Base-by-base conservation (phyloP, 1,139 yeast genomes). In the Yamadazyma pseudoaaseri region DNA sequence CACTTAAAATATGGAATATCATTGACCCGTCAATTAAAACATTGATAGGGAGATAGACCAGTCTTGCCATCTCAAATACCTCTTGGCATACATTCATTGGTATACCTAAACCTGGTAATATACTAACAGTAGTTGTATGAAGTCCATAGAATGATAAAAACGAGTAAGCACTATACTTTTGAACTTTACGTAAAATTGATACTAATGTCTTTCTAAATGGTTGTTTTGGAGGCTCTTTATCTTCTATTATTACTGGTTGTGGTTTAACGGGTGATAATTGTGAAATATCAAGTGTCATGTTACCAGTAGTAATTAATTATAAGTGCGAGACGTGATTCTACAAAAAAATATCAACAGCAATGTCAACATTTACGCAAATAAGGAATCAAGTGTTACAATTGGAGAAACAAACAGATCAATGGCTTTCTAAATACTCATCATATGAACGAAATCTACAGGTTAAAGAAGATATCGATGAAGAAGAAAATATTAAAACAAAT, bases 1-100 rank as follows among this genome's bases (percentile, higher is more conserved):
- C 94, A 23, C 80, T 55, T 1, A 61, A 27, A 1, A 83, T 61
- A 49, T 85, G 95, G 3, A 60, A 47, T 0, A 60, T 51, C 1
- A 69, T 56, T 0, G 81, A 60, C 0, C 78, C 80, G 33, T 70
- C 56, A 0, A 81, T 47, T 1, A 65, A 35, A 6, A 58, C 54
- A 49, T 83, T 92, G 12, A 77, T 56, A 2, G 80, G 71, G 36
- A 79, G 85, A 52, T 84, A 85, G 0, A 85, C 51, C 7, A 79
- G 73, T 30, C 89, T 62, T 1, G 81, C 76, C 59, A 81, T 64
- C 39, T 79, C 76, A 38, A 85, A 65, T 11, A 80, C 51, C 34
- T 81, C 80, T 38, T 81, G 75, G 9, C 77, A 76, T 2, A 65
- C 35, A 0, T 60, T 60, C 10, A 63, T 39, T 1, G 79, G 73